Conservation (phyloP, 2,329 filamentous ascomycete genomes). For the Magnaporthiopsis rhizophila region DNA sequence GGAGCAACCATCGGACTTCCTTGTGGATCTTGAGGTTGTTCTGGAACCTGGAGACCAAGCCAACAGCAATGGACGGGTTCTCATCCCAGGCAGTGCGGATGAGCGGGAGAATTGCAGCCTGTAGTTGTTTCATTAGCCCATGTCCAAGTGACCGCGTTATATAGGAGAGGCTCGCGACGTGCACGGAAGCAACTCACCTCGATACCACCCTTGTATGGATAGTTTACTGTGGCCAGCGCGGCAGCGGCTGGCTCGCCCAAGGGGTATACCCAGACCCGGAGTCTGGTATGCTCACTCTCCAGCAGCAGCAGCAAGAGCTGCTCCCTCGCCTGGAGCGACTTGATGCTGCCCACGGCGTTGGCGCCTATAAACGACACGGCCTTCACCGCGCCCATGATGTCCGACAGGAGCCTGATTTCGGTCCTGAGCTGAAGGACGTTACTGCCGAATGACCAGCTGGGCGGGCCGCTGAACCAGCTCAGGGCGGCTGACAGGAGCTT, state of each 20-base stretch:
- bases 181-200: constrained; percentile 25
- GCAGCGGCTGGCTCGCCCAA: constrained; percentile 47
- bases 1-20: constrained; percentile 71
- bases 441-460: constrained; percentile 91
- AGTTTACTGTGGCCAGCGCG: constrained; percentile 28
- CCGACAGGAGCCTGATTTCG: constrained; percentile 72
- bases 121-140: background rate
- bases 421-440: constrained; percentile 91
- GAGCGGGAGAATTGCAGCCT: constrained; percentile 46
- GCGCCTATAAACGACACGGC: constrained; percentile 53
- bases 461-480: constrained; percentile 77
- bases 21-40: constrained; percentile 65
- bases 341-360: constrained; percentile 44
- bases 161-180: background rate
- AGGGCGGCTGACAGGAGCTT: constrained; percentile 79
- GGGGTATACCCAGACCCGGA: constrained; percentile 86
- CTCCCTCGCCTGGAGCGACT: constrained; percentile 69
- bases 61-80: constrained; percentile 77
- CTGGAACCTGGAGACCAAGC: constrained; percentile 72
- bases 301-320: constrained; percentile 74
- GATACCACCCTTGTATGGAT: constrained; percentile 30
- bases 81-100: constrained; percentile 82
- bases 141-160: background rate
- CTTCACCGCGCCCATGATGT: constrained; percentile 62
- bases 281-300: constrained; percentile 73